phyloP scores from a whole-genome alignment of 257 asterid species.

The Solanum appendiculatum region DNA sequence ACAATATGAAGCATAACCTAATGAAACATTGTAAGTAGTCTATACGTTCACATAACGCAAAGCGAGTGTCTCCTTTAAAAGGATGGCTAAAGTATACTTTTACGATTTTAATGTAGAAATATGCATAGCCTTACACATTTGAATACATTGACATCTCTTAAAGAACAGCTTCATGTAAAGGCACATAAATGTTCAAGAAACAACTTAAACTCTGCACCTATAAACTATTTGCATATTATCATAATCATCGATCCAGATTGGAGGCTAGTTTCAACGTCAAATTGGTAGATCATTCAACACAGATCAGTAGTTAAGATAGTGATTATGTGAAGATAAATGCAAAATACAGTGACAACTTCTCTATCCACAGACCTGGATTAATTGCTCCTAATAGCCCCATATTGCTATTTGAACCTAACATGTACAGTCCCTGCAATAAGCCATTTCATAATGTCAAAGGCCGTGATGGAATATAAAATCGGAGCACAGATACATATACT shows the following conservation, averaged over 20 bases:
- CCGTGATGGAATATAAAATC: neutral
- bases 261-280: neutral
- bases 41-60: neutral
- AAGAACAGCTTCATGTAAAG: neutral
- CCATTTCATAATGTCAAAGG: neutral
- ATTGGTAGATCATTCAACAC: neutral
- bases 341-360: neutral
- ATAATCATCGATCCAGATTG: neutral
- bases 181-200: neutral
- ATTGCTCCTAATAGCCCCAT: slow-evolving; percentile 40
- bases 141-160: neutral
- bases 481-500: neutral
- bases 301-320: neutral
- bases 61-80: neutral
- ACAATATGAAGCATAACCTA: neutral
- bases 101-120: neutral
- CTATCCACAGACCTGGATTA: slow-evolving; percentile 35
- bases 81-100: neutral
- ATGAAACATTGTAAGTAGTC: neutral
- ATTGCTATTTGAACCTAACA: slow-evolving; percentile 35
- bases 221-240: neutral
- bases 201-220: neutral
- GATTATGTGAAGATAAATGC: neutral
- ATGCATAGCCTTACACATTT: neutral
- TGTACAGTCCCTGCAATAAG: slow-evolving; percentile 42